phyloP scores from a whole-genome alignment of 2,329 filamentous ascomycete species.

The Cordyceps militaris region DNA sequence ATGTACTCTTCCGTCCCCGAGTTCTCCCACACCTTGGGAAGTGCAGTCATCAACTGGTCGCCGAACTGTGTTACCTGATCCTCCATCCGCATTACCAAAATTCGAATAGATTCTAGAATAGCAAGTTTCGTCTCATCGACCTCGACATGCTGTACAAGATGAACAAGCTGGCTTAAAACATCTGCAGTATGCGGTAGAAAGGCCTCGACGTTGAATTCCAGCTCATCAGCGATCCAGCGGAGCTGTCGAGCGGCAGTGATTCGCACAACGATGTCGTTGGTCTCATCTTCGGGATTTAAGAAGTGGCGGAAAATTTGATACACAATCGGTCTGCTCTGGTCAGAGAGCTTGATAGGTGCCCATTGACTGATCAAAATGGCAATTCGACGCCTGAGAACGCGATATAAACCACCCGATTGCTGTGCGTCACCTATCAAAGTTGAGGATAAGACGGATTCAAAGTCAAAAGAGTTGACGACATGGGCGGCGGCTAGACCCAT shows the following conservation, averaged over 20 bases:
- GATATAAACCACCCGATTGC: constrained; percentile 53
- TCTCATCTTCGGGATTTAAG: constrained; percentile 65
- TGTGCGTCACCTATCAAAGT: constrained; percentile 77
- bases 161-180: constrained; percentile 66
- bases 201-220: constrained; percentile 65
- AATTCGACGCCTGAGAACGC: constrained; percentile 78
- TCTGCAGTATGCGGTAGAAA: constrained; percentile 74
- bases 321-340: constrained; percentile 62
- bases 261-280: constrained; percentile 86
- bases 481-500: constrained; percentile 79
- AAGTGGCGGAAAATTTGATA: constrained; percentile 89
- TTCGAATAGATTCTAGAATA: constrained; percentile 77
- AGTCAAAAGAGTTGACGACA: constrained; percentile 68
- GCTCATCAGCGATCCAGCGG: constrained; percentile 72
- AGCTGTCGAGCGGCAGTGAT: constrained; percentile 86
- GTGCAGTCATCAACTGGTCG: constrained; percentile 71
- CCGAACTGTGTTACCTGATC: constrained; percentile 60
- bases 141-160: constrained; percentile 71
- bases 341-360: constrained; percentile 70
- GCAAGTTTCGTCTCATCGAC: constrained; percentile 85
- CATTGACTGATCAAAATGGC: constrained; percentile 86
- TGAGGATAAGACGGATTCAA: constrained; percentile 68
- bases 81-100: constrained; percentile 76
- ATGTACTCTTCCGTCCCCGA: constrained; percentile 76
- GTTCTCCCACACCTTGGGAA: constrained; percentile 78